Base-by-base conservation (phyloP, 768 basidiomycete species). In the Suillus subalutaceus region DNA sequence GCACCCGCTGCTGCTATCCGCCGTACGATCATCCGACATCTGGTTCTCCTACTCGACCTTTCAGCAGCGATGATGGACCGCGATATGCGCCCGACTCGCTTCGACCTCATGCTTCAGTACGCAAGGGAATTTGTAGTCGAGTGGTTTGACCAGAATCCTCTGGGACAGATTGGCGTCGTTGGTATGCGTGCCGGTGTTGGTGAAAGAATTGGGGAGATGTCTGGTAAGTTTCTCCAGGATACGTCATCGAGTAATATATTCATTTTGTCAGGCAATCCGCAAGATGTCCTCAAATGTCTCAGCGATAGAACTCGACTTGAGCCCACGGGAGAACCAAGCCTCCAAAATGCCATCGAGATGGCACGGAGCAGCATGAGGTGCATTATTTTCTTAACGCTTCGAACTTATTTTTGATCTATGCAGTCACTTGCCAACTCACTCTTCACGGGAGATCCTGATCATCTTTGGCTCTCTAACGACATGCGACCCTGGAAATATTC, bases 81-180 rank as follows among this genome's bases (percentile, higher is more conserved):
- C 37, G 97, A 99, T 79, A 93, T 97, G 90, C 87, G 97, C 7
- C 95, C 96, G 13, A 95, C 93, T 26, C 87, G 97, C 65, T 96
- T 97, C 70, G 96, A 97, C 73, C 78, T 99, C 40, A 91, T 90
- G 72, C 79, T 99, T 53, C 90, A 96, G 72, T 97, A 96, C 74
- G 87, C 95, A 16, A 86, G 95, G 65, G 93, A 94, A 71, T 99
- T 99, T 70, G 85, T 99, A 37, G 82, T 86, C 8, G 97, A 99
- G 76, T 99, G 97, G 96, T 99, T 99, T 77, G 97, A 99, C 79
- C 97, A 99, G 80, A 99, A 99, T 73, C 97, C 97, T 1, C 83
- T 99, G 15, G 96, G 97, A 26, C 97, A 99, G 78, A 93, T 99
- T 69, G 97, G 96, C 2, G 81, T 99, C 38, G 94, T 99, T 20